phyloP scores from a whole-genome alignment of 2,329 filamentous ascomycete species.

The Metarhizium rileyi region DNA sequence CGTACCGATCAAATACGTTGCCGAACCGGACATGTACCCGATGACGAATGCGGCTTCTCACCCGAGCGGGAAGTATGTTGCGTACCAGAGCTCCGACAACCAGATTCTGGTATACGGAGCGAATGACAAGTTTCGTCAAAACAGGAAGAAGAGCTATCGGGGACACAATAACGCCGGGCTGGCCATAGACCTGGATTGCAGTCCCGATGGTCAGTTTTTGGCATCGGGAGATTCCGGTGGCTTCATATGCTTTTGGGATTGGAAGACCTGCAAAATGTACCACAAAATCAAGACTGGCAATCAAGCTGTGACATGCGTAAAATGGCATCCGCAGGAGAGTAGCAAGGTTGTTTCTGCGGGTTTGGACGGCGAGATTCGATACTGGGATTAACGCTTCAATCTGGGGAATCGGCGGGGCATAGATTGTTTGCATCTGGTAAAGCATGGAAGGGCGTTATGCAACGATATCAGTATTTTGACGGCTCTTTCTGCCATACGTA shows the following conservation, averaged over 20 bases:
- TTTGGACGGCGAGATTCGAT: slow-evolving; percentile 77
- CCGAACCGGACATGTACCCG: slow-evolving; percentile 95
- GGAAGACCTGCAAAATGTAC: slow-evolving; percentile 99
- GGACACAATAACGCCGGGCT: slow-evolving; percentile 95
- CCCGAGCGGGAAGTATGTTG: slow-evolving; percentile 86
- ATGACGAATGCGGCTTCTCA: slow-evolving; percentile 80
- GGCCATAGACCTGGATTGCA: slow-evolving; percentile 80
- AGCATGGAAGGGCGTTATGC: slow-evolving; percentile 2
- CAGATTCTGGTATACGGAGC: slow-evolving; percentile 93
- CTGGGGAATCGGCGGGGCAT: background rate
- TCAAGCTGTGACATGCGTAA: slow-evolving; percentile 71
- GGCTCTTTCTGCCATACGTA: too few species aligned
- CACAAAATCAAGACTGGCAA: slow-evolving; percentile 87
- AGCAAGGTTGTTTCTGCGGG: slow-evolving; percentile 90
- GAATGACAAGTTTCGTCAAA: slow-evolving; percentile 92
- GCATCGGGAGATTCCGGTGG: slow-evolving; percentile 80
- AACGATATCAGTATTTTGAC: background rate
- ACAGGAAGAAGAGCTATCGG: slow-evolving; percentile 91
- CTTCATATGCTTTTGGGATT: slow-evolving; percentile 95
- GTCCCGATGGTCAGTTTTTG: slow-evolving; percentile 86
- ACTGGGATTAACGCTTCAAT: slow-evolving; percentile 64
- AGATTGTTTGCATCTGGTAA: background rate
- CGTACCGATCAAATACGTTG: slow-evolving; percentile 96
- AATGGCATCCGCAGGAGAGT: slow-evolving; percentile 97
- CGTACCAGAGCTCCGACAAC: slow-evolving; percentile 90